These are phyloP conservation scores for Fraxinus platypoda DNA, from an alignment of 305 asterid species.

Conservation along the genomic window DNA sequence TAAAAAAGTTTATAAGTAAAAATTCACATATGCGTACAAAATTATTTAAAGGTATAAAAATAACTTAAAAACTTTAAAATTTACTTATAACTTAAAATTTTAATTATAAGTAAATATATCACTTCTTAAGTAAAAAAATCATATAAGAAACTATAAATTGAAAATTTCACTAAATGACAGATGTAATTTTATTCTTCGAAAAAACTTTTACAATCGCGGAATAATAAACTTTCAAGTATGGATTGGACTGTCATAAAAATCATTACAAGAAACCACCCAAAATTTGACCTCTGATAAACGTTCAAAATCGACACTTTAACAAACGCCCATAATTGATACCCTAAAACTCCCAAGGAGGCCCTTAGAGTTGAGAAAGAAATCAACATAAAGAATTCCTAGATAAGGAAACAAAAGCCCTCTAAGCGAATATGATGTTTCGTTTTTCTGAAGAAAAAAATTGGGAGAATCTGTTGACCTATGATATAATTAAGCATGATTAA, in stretches of 20 bases:
- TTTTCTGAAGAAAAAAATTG: background rate
- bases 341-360: no score
- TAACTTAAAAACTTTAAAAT: no score
- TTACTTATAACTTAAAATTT: background rate
- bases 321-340: background rate
- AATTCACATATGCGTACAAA: background rate
- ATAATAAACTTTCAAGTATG: background rate
- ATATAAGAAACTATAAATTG: no score
- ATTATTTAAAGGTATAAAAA: no score
- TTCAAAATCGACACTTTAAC: background rate
- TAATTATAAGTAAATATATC: background rate
- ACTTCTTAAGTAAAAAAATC: background rate
- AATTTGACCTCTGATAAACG: no score
- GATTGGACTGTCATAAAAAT: no score
- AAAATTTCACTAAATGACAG: background rate
- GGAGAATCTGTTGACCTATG: background rate
- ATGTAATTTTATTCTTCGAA: no score
- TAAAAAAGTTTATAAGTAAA: no score
- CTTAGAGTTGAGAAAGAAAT: no score
- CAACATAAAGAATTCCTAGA: background rate
- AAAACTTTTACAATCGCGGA: background rate
- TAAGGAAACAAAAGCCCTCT: background rate
- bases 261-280: background rate
- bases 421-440: background rate
- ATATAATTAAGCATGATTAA: background rate